Base-by-base conservation (phyloP, 768 basidiomycete genomes). In the Suillus placidus region DNA sequence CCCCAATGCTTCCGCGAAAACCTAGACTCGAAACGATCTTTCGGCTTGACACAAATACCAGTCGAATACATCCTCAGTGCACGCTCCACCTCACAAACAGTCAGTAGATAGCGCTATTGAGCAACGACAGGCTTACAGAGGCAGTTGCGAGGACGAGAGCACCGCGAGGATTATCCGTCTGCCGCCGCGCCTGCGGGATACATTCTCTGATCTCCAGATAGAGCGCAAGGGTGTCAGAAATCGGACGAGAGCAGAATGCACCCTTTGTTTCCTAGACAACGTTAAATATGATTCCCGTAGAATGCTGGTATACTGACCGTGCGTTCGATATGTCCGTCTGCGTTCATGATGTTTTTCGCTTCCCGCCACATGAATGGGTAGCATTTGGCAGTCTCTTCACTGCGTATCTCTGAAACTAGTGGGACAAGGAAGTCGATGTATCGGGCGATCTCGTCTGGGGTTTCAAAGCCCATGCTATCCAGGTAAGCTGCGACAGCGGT, bases 1-100 rank as follows among this genome's bases (percentile, higher is more conserved):
- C 47, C 47, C 47, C 47, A 49, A 49, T 49, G 47, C n/a, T 49
- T 49, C 47, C n/a, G 47, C n/a, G n/a, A 47, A n/a, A 47, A 47
- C n/a, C 12, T 47, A 47, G 47, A 23, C 47, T 47, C n/a, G 1
- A 23, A 5, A 47, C 12, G n/a, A 23, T 6, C 10, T 23, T 47
- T 9, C 6, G n/a, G 47, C n/a, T 47, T 47, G 47, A 13, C 47
- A 23, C 12, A 47, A 23, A 23, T 23, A 23, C 47, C 47, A 47
- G 47, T 47, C 4, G 47, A 47, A n/a, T 47, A 23, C 47, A 47
- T 23, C 47, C n/a, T 47, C 47, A 47, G 47, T 10, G 47, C 47
- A 23, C 47, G 47, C 12, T 47, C 47, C 47, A 47, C 47, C 47
- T 47, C 4, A n/a, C n/a, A 47, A 23, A 47, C 12, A 47, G n/a